Evolutionary conservation across 345 rosid species (phyloP).

Genomic region (Citrus cavaleriei): DNA sequence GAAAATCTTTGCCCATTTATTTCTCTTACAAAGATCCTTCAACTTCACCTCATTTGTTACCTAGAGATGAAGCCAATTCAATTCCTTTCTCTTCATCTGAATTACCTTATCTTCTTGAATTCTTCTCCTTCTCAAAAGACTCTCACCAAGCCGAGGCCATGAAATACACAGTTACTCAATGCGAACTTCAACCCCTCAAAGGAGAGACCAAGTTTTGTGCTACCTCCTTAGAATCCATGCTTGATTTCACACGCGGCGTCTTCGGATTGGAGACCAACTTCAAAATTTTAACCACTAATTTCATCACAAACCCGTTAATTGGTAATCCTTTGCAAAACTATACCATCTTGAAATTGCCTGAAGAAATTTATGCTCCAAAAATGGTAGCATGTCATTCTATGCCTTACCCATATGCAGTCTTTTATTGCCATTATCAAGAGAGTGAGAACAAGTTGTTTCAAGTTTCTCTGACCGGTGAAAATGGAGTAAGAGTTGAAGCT

Average conservation of each 20-base stretch:
- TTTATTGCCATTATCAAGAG: constrained; percentile 60
- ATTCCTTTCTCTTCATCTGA: constrained; percentile 57
- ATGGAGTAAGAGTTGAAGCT: constrained; percentile 52
- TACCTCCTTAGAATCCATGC: constrained; percentile 69
- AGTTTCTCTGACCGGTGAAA: constrained; percentile 39
- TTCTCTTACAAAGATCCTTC: constrained; percentile 35
- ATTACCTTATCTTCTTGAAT: constrained; percentile 44
- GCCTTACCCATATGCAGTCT: constrained; percentile 70
- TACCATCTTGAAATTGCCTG: constrained; percentile 36
- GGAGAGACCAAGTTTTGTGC: constrained; percentile 58
- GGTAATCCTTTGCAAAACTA: constrained; percentile 35
- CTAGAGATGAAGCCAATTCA: constrained; percentile 52
- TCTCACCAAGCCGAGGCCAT: constrained; percentile 74
- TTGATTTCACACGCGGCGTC: constrained; percentile 37
- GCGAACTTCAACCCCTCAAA: constrained; percentile 38
- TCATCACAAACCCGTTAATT: not conserved
- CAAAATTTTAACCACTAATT: constrained; percentile 38
- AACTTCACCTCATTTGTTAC: constrained; percentile 43
- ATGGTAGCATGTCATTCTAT: constrained; percentile 55
- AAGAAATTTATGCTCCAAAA: constrained; percentile 24
- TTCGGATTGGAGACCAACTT: constrained; percentile 36
- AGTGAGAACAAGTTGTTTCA: constrained; percentile 36
- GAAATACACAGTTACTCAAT: constrained; percentile 46
- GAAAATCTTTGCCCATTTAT: constrained; percentile 37
- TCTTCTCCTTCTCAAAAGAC: constrained; percentile 48